Conservation (phyloP, 805 yeast genomes). For the Cyberlindnera nakhonratchasimensis region DNA sequence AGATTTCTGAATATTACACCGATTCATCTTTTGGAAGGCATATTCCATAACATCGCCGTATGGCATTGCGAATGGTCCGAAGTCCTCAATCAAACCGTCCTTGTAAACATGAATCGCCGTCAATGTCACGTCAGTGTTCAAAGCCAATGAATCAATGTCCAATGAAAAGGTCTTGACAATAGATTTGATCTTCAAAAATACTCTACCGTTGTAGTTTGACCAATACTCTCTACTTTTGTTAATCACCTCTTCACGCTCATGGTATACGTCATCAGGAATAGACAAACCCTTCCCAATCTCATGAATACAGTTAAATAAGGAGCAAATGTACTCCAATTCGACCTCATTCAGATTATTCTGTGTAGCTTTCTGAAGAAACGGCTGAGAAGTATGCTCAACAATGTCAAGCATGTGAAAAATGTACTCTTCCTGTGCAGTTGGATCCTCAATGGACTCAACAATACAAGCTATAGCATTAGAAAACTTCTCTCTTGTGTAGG, state of each 20-base stretch:
- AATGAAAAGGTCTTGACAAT: constrained; percentile 38
- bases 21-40: constrained; percentile 21
- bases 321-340: constrained; percentile 45
- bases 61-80: constrained; percentile 64
- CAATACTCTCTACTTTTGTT: constrained; percentile 27
- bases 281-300: constrained; percentile 71
- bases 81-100: constrained; percentile 59
- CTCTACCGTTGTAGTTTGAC: constrained; percentile 9
- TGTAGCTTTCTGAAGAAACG: constrained; percentile 15
- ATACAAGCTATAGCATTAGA: constrained; percentile 61
- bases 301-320: constrained; percentile 59
- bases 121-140: constrained; percentile 54
- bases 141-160: constrained; percentile 34
- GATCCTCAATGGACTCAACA: constrained; percentile 50
- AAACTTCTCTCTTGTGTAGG: constrained; percentile 54
- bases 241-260: constrained; percentile 25
- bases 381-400: constrained; percentile 25
- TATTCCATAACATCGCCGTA: constrained; percentile 39
- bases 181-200: constrained; percentile 23
- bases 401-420: constrained; percentile 33
- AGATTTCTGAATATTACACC: constrained; percentile 25
- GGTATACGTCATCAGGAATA: constrained; percentile 49
- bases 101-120: constrained; percentile 60
- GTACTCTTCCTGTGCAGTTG: constrained; percentile 39
- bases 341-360: constrained; percentile 11